phyloP scores from a whole-genome alignment of 495 filamentous ascomycete genomes.

The Aspergillus baeticus region DNA sequence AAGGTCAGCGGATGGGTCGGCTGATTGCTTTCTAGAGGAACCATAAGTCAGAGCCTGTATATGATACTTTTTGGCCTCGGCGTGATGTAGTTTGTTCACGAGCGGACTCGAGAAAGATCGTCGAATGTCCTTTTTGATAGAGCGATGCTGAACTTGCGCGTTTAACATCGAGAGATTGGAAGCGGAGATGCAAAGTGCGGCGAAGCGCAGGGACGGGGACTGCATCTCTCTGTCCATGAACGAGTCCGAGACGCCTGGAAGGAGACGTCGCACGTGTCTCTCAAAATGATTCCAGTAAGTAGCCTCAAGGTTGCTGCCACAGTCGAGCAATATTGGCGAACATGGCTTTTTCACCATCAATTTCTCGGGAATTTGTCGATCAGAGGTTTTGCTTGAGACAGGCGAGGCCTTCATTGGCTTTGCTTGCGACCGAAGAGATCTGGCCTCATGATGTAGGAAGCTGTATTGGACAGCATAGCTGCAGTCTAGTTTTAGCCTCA shows the following conservation, averaged over 20 bases:
- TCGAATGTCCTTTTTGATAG: background rate
- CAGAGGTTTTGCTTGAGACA: too few species aligned
- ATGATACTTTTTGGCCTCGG: slow-evolving; percentile 10
- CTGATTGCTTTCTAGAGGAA: background rate
- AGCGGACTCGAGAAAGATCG: slow-evolving; percentile 15
- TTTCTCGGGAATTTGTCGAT: too few species aligned
- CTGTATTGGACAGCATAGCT: slow-evolving; percentile 12
- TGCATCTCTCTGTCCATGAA: background rate
- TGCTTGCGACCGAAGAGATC: background rate
- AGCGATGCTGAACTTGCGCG: slow-evolving; percentile 11
- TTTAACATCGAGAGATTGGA: slow-evolving; percentile 20
- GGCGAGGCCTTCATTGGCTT: background rate
- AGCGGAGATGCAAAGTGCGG: slow-evolving; percentile 16
- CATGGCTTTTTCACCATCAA: too few species aligned
- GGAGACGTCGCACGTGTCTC: slow-evolving; percentile 8
- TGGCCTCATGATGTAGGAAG: background rate
- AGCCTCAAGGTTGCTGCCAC: background rate
- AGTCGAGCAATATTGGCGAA: background rate
- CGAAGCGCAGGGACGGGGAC: background rate
- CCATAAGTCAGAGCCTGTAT: background rate
- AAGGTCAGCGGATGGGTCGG: background rate
- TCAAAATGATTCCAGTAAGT: slow-evolving; percentile 10
- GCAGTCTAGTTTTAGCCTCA: slow-evolving; percentile 11
- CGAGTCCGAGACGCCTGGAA: background rate
- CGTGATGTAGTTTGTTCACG: slow-evolving; percentile 5